phyloP scores from a whole-genome alignment of 192 early-diverging fungal species.

The Backusella westeae region DNA sequence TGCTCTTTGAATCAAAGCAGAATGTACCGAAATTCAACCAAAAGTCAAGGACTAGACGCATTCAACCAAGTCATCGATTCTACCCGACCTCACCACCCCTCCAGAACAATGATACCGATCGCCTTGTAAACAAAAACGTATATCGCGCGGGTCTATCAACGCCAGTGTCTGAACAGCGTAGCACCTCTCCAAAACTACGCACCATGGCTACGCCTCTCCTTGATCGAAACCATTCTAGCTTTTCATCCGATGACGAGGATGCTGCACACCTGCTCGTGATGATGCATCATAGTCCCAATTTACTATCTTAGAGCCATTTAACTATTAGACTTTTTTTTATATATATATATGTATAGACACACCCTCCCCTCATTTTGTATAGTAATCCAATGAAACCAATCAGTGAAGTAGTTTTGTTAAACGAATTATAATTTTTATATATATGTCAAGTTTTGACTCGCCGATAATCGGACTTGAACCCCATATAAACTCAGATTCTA shows the following conservation, averaged over 20 bases:
- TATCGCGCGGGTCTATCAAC: not conserved
- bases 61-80: not conserved
- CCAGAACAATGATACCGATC: not conserved
- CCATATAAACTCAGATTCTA: not conserved
- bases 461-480: not conserved
- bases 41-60: not conserved
- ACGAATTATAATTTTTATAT: not conserved
- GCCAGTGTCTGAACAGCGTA: constrained; percentile 2
- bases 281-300: constrained; percentile 20
- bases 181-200: not conserved
- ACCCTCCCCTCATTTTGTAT: not conserved
- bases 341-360: not conserved
- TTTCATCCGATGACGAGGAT: constrained; percentile 22
- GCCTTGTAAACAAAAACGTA: not conserved
- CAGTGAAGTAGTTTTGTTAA: not conserved
- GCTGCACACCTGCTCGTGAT: constrained; percentile 28
- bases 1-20: not conserved
- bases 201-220: not conserved
- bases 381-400: not conserved
- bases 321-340: not conserved
- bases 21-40: not conserved
- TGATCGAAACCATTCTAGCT: not conserved
- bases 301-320: not conserved
- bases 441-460: not conserved
- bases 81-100: constrained; percentile 13